Evolutionary conservation across 2,329 filamentous ascomycete genomes (phyloP), one percentile per base, ranked within the genome.

Genomic region (Botryotinia globosa): DNA sequence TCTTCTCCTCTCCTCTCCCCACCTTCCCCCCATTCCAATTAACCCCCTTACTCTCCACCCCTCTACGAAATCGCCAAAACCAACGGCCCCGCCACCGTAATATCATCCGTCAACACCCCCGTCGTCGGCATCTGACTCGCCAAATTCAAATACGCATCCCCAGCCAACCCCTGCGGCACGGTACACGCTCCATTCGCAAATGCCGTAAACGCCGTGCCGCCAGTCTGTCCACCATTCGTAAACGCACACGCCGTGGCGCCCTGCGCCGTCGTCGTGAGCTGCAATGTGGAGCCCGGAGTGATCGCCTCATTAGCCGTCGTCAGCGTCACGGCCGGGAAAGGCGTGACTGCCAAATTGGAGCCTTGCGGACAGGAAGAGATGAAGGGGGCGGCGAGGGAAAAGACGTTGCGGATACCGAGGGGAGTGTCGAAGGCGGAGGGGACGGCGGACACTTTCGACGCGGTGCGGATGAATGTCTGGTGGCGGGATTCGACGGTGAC

Each of bases 401-500:
- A 93, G 81, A 93, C 89, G 75, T 89, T 88, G 76, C 88, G 86
- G 75, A 90, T 88, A 44, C 87, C 87, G 20, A 94, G 88, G 1
- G 91, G 85, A 0, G 89, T 90, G 80, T 93, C 91, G 79, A 94
- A 92, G 39, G 91, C 86, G 79, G 88, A 87, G 6, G 92, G 89
- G 6, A 92, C 87, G 70, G 91, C 88, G 72, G 87, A 83, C 71
- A 85, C 83, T 73, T 86, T 85, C 32, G 85, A 84, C 56, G 88
- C 88, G 73, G 85, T 83, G 75, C 91, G 89, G 82, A 94, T 88
- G 81, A 92, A 90, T 74, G 90, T 90, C 82, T 92, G 90, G 83
- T 94, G 92, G 73, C 92, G 87, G 42, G 91, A 86, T 83, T 94
- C 92, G 74, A 92, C 87, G 37, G 91, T 92, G 62, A 92, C 86